Evolutionary conservation across 805 yeast species (phyloP).

Genomic region (Candida peoriensis): DNA sequence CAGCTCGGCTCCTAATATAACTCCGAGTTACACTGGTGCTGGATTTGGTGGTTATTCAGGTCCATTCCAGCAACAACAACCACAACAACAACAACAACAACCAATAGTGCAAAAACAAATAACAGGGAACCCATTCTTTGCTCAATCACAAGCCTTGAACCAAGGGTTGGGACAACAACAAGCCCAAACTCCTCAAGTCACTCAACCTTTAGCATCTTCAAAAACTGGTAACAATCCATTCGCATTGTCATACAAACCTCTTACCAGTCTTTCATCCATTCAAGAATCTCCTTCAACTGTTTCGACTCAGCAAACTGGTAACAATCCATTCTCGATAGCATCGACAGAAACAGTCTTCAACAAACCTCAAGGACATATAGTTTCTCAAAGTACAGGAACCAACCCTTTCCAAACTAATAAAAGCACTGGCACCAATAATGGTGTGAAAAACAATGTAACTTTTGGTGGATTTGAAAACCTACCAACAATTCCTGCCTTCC

Average conservation of each 20-base stretch:
- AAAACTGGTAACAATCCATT: conserved; percentile 28
- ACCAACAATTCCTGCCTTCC: conserved; percentile 65
- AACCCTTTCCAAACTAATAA: conserved; percentile 36
- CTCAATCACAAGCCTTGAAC: conserved; percentile 8
- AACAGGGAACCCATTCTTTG: conserved; percentile 11
- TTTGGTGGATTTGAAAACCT: conserved; percentile 70
- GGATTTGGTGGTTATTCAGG: conserved; percentile 52
- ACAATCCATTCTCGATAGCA: conserved; percentile 24
- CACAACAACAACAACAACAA: conserved; percentile 19
- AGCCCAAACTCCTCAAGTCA: conserved; percentile 16
- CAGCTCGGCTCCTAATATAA: conserved; percentile 19
- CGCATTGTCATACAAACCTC: conserved; percentile 15
- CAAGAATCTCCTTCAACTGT: conserved; percentile 7
- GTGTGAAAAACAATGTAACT: conserved; percentile 43
- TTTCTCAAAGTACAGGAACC: conserved; percentile 26
- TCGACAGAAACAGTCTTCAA: conserved; percentile 2
- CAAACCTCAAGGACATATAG: conserved; percentile 7
- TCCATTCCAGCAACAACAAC: conserved; percentile 16
- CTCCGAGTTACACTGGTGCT: conserved; percentile 43
- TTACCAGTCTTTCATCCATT: conserved; percentile 10
- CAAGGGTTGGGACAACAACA: conserved; percentile 8
- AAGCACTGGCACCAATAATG: conserved; percentile 11
- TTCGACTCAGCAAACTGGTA: conserved; percentile 18
- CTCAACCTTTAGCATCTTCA: conserved; percentile 11
- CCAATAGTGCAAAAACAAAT: conserved; percentile 13